Conservation (phyloP, 2,329 filamentous ascomycete genomes). For the Blumeria graminis region DNA sequence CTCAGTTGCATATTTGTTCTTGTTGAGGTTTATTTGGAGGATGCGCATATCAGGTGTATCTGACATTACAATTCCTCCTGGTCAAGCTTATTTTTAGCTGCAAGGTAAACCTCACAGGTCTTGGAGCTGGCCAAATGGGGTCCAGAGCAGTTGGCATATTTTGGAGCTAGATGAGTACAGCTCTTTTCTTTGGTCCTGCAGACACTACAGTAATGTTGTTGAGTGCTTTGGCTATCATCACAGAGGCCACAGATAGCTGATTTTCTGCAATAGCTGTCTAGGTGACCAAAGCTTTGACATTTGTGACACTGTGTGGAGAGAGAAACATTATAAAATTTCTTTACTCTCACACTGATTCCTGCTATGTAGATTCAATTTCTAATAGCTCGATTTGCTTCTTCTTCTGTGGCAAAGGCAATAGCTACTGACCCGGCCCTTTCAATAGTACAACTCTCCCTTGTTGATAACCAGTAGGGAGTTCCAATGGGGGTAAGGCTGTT, state of each 20-base stretch:
- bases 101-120: too few relatives aligned
- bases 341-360: neutral
- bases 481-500: conserved; percentile 1
- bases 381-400: conserved; percentile 1
- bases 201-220: neutral
- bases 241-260: neutral
- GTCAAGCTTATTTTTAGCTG: too few relatives aligned
- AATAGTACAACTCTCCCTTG: neutral
- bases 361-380: conserved; percentile 1
- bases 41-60: too few relatives aligned
- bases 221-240: neutral
- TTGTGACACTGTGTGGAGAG: neutral
- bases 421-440: neutral
- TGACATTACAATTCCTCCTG: too few relatives aligned
- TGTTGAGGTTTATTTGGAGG: too few relatives aligned
- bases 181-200: neutral
- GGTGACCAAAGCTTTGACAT: conserved; percentile 1
- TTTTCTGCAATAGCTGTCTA: neutral
- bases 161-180: conserved; percentile 1
- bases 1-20: too few relatives aligned
- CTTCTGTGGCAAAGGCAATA: conserved; percentile 1
- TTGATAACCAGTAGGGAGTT: neutral
- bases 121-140: neutral
- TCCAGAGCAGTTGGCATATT: neutral
- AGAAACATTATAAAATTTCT: neutral